Percentiles rank a stretch among this genome's conserved stretches.
Evolutionary conservation across 2,329 filamentous ascomycete genomes (phyloP).

Genomic region (Alternaria dauci): DNA sequence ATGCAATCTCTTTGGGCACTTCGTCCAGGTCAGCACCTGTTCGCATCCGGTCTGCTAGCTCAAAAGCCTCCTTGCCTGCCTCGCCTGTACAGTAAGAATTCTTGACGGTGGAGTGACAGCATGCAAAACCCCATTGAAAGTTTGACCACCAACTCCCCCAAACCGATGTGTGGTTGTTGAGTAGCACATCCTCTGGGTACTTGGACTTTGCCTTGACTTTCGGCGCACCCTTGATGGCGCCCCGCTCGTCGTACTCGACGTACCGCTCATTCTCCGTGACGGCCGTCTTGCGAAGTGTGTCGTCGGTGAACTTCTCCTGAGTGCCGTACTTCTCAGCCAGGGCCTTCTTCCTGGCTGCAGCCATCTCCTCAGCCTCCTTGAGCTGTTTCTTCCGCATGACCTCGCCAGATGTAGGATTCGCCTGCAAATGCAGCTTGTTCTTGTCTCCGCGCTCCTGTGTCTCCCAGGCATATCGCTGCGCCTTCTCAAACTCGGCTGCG

Average conservation of each 20-base stretch:
- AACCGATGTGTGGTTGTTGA: constrained; percentile 90
- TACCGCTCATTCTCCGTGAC: constrained; percentile 85
- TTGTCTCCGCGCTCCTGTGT: constrained; percentile 83
- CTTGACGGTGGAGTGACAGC: constrained; percentile 91
- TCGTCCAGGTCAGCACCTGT: constrained; percentile 57
- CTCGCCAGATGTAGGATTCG: constrained; percentile 93
- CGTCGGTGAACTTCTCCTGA: constrained; percentile 67
- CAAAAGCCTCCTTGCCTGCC: constrained; percentile 81
- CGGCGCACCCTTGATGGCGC: constrained; percentile 85
- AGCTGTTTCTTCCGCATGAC: constrained; percentile 81
- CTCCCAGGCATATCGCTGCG: constrained; percentile 93
- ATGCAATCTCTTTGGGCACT: constrained; percentile 52
- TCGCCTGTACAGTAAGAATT: constrained; percentile 98
- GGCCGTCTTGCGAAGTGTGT: constrained; percentile 70
- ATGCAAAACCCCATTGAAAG: constrained; percentile 95
- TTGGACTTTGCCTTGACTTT: constrained; percentile 83
- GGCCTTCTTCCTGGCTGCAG: constrained; percentile 71
- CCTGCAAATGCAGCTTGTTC: constrained; percentile 87
- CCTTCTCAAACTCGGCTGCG: constrained; percentile 88
- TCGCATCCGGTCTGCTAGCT: constrained; percentile 73
- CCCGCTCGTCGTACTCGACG: constrained; percentile 92
- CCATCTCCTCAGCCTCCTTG: constrained; percentile 75
- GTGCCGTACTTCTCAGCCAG: constrained; percentile 85
- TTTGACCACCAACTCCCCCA: constrained; percentile 98
- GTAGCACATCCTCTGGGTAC: constrained; percentile 85